phyloP scores from a whole-genome alignment of 495 filamentous ascomycete genomes.

The Talaromyces thailandensis region DNA sequence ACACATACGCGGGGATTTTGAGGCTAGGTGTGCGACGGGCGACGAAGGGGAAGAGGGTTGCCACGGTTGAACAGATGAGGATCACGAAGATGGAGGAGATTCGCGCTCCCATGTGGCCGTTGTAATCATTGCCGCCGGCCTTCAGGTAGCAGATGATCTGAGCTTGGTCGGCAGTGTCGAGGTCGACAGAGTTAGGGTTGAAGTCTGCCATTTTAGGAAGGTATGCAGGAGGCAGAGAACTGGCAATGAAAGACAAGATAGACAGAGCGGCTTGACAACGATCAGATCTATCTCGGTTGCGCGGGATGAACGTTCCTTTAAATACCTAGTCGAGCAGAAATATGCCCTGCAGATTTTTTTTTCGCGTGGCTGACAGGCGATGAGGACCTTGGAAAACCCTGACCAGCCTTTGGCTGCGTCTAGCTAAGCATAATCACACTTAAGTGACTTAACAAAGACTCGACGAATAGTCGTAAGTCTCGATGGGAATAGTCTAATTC shows the following conservation, averaged over 20 bases:
- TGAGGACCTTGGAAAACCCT: conserved; percentile 4
- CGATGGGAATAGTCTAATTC: not conserved
- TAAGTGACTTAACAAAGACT: not conserved
- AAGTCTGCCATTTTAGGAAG: conserved; percentile 14
- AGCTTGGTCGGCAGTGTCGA: conserved; percentile 21
- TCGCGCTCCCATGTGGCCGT: conserved; percentile 32
- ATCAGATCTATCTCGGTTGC: not conserved
- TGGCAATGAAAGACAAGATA: not conserved
- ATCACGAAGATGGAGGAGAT: conserved; percentile 40
- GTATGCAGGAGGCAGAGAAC: not conserved
- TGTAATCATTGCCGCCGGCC: conserved; percentile 28
- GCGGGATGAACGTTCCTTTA: not conserved
- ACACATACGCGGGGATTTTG: conserved; percentile 54
- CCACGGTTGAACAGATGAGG: conserved; percentile 25
- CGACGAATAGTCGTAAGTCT: not conserved
- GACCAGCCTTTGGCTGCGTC: not conserved
- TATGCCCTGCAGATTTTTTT: not conserved
- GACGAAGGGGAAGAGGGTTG: conserved; percentile 56
- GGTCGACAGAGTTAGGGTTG: conserved; percentile 30
- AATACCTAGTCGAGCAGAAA: not conserved
- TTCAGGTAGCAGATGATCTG: conserved; percentile 30
- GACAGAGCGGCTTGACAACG: not conserved
- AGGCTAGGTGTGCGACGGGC: conserved; percentile 46
- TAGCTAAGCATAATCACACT: not conserved
- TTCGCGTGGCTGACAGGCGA: not conserved